Base-by-base conservation (phyloP, 805 yeast species). In the Candida bentonensis region DNA sequence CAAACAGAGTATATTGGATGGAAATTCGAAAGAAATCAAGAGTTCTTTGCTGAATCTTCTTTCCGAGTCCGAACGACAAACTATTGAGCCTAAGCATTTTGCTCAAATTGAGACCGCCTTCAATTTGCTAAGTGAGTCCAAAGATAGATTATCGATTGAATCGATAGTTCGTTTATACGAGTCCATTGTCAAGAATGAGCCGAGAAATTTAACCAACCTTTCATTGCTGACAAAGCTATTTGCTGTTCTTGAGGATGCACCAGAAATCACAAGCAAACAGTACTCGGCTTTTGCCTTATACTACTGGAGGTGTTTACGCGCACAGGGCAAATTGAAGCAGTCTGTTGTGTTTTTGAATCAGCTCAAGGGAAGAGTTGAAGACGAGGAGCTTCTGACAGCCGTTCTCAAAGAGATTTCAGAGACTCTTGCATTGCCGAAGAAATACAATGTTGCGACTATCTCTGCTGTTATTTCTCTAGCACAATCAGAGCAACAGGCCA, bases 281-380 rank as follows among this genome's bases (percentile, higher is more conserved):
- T 17, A n/a, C 7, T n/a, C n/a, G 11, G 17, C 7, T 9, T 30
- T 9, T 39, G 59, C 57, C 2, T 21, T 49, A 26, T 39, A 44
- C 3, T 59, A 49, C 46, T 50, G 50, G 41, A 23, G 36, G 33
- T 42, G 50, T 21, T 46, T 59, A 34, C 41, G 58, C 4, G 27
- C 42, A 9, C 40, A 45, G 30, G 50, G 51, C 5, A 44, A 44
- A 43, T 26, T 42, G 2, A 41, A 22, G 3, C 59, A 57, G 40
- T 46, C 60, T 2, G 28, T 39, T 13, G 46, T 46, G 44, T 41
- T 56, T 33, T 43, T 57, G 4, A 40, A 30, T 11, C 50, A 51
- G 4, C 39, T 53, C 5, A 30, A 4, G 17, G 17, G 7, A 4
- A 30, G 17, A 11, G 36, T 15, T 13, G 20, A 30, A 9, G 7